phyloP scores from a whole-genome alignment of 495 filamentous ascomycete species.

The Corynascus novoguineensis region DNA sequence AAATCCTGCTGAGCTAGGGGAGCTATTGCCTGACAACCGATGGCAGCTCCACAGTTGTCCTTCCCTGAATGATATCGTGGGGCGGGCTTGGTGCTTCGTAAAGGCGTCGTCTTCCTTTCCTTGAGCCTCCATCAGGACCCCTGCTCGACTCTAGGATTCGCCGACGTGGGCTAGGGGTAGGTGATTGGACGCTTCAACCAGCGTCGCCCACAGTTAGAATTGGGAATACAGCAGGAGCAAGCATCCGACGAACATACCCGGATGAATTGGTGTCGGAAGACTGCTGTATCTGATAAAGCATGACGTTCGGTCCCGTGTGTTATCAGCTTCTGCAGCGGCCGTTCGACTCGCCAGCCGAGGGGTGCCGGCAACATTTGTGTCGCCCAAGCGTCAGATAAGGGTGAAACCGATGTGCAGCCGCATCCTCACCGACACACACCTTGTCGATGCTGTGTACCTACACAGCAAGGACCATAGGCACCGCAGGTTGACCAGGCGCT shows the following conservation, averaged over 20 bases:
- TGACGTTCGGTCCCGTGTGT: neutral
- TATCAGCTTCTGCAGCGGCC: neutral
- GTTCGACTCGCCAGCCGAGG: neutral
- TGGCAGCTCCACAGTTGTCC: slow-evolving; percentile 17
- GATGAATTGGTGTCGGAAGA: slow-evolving; percentile 1
- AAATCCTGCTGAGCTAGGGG: too few relatives aligned
- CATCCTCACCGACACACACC: slow-evolving; percentile 8
- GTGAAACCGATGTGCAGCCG: neutral
- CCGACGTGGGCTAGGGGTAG: slow-evolving; percentile 7
- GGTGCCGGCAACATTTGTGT: neutral
- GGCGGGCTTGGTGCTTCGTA: too few relatives aligned
- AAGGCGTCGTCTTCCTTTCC: slow-evolving; percentile 17
- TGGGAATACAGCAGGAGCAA: neutral
- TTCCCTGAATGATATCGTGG: neutral
- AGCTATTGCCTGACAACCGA: slow-evolving; percentile 14
- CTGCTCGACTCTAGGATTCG: slow-evolving; percentile 21
- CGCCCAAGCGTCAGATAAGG: slow-evolving; percentile 1
- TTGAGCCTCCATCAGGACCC: slow-evolving; percentile 18
- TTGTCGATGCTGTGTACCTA: slow-evolving; percentile 7
- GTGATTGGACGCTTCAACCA: neutral
- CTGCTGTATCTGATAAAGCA: slow-evolving; percentile 8
- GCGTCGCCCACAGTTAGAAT: neutral
- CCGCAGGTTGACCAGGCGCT: neutral
- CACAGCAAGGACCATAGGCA: neutral
- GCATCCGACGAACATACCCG: slow-evolving; percentile 2